Base-by-base conservation (phyloP, 2,329 filamentous ascomycete genomes). In the Aureobasidium melanogenum region DNA sequence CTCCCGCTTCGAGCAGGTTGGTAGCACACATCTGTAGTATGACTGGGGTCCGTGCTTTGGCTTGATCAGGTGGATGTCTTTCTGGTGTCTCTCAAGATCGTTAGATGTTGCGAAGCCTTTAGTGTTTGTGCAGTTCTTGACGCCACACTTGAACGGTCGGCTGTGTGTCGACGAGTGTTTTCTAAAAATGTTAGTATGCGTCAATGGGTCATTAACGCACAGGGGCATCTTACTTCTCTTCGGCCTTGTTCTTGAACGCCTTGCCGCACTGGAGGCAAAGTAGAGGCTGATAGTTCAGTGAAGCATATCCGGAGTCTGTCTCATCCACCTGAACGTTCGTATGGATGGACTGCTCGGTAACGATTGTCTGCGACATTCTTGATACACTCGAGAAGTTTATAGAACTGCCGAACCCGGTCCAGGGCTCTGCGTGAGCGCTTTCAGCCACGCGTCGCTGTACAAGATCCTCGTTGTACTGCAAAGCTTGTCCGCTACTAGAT, bases 61-160 rank as follows among this genome's bases (percentile, higher is more conserved):
- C 41, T 67, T 75, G 56, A 80, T 75, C 26, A 74, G 76, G 70
- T 96, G 91, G 6, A 88, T 85, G 63, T 85, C 88, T 69, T 84
- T 85, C 67, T 82, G 84, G 71, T 96, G 92, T 57, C 92, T 81
- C n/a, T 87, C 82, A 14, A 93, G 82, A 67, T 96, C 92, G 70
- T 95, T 96, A 19, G 77, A 73, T 0, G 90, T 95, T 19, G 87
- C 86, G 68, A 96, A 96, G 0, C 89, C 90, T 64, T 83, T 78
- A 5, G 71, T 75, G 19, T 63, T 79, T 28, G 69, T 66, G 71
- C 91, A 95, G 5, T 75, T 75, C 0, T 71, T 65, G 26, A 83
- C 73, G 3, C 79, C 68, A 69, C 91, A 96, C 62, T 74, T 80
- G 70, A 81, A 84, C 0, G 85, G 83, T 66, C 88, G 91, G 1